phyloP scores from a whole-genome alignment of 306 rosid genomes.

The Cyclanthera cordifolia region DNA sequence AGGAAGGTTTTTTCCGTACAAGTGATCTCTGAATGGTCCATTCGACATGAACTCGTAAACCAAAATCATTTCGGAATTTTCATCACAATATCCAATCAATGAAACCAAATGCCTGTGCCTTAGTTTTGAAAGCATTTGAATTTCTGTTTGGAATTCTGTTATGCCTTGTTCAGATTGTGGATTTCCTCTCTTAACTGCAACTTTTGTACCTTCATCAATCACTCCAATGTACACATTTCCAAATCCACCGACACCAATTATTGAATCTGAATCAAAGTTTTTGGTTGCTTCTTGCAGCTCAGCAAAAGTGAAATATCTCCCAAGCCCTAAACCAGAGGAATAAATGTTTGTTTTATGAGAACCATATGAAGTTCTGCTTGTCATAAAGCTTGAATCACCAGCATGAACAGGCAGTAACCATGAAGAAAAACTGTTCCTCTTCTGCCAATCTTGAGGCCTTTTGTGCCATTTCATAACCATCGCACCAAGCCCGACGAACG shows the following conservation, averaged over 20 bases:
- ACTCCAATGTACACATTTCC: slow-evolving; percentile 35
- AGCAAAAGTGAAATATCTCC: slow-evolving; percentile 33
- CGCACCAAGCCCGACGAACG: slow-evolving; percentile 41
- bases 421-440: slow-evolving; percentile 42
- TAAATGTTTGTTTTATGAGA: slow-evolving; percentile 15
- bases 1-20: slow-evolving; percentile 30
- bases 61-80: slow-evolving; percentile 39
- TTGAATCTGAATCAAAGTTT: slow-evolving; percentile 30
- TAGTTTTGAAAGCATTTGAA: slow-evolving; percentile 40
- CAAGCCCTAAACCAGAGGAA: slow-evolving; percentile 26
- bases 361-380: slow-evolving; percentile 20
- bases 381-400: slow-evolving; percentile 26
- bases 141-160: slow-evolving; percentile 40
- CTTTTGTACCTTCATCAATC: slow-evolving; percentile 33
- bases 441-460: slow-evolving; percentile 44
- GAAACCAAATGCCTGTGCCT: slow-evolving; percentile 47
- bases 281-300: slow-evolving; percentile 43
- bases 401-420: slow-evolving; percentile 43
- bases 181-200: slow-evolving; percentile 40
- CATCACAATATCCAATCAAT: slow-evolving; percentile 41
- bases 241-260: slow-evolving; percentile 45
- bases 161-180: slow-evolving; percentile 43
- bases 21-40: slow-evolving; percentile 41
- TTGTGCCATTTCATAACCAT: slow-evolving; percentile 44
- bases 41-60: slow-evolving; percentile 47